Percentiles rank a stretch among this genome's conserved stretches.
Evolutionary conservation across 2,329 filamentous ascomycete genomes (phyloP).

Genomic region (Beauveria bassiana): DNA sequence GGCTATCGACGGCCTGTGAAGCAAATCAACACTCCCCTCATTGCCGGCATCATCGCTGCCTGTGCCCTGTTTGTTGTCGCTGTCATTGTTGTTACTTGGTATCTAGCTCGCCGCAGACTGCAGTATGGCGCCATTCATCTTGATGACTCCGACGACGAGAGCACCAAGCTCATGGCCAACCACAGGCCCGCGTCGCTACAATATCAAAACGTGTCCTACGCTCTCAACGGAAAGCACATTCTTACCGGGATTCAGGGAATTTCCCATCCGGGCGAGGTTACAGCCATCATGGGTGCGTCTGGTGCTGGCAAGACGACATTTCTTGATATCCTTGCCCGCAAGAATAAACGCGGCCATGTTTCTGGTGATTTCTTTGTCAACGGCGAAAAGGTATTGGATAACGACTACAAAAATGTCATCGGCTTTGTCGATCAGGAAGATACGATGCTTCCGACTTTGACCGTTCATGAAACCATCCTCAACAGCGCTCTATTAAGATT

Average conservation of each 20-base stretch:
- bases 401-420: constrained; percentile 83
- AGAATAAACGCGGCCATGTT: constrained; percentile 83
- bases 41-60: constrained; percentile 84
- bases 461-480: constrained; percentile 94
- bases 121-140: constrained; percentile 69
- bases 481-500: constrained; percentile 87
- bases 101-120: constrained; percentile 67
- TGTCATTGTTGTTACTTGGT: constrained; percentile 78
- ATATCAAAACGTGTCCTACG: constrained; percentile 83
- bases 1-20: constrained; percentile 60
- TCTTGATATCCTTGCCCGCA: constrained; percentile 87
- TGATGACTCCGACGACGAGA: constrained; percentile 86
- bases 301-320: constrained; percentile 97
- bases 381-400: constrained; percentile 77
- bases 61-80: constrained; percentile 83
- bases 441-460: constrained; percentile 90
- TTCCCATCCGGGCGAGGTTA: constrained; percentile 90
- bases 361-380: constrained; percentile 86
- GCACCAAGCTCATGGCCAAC: constrained; percentile 76
- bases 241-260: constrained; percentile 72
- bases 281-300: constrained; percentile 96
- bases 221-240: constrained; percentile 81
- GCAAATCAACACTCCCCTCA: constrained; percentile 53
- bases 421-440: constrained; percentile 99
- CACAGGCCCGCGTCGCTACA: constrained; percentile 85